Percentiles rank a stretch among this genome's conserved stretches.
Evolutionary conservation across 495 filamentous ascomycete genomes (phyloP).

Genomic region (Tuber aestivum): DNA sequence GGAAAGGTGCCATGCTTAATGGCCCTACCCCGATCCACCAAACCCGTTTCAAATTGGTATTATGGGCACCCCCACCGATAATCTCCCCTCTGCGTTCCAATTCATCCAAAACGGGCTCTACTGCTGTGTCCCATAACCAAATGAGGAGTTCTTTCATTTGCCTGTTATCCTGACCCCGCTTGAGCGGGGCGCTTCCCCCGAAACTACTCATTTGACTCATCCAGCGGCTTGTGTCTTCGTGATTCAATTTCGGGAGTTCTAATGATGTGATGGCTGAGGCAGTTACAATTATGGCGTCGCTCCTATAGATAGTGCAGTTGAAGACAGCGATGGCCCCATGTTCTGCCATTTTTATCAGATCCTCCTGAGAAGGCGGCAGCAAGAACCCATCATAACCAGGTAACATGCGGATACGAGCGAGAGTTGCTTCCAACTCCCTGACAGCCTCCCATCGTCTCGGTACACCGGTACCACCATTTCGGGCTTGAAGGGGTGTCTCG

Average conservation of each 20-base stretch:
- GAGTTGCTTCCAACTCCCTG: slow-evolving; percentile 10
- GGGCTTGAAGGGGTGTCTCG: too few species aligned
- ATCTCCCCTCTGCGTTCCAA: too few species aligned
- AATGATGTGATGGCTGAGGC: too few species aligned
- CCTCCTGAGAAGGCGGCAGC: slow-evolving; percentile 1
- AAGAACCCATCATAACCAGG: slow-evolving; percentile 15
- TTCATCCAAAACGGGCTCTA: slow-evolving; percentile 20
- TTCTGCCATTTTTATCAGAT: slow-evolving; percentile 7
- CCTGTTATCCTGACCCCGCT: too few species aligned
- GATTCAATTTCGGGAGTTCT: too few species aligned
- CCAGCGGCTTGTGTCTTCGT: too few species aligned
- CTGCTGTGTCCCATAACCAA: slow-evolving; percentile 26
- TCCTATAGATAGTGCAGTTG: slow-evolving; percentile 11
- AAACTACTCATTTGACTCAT: too few species aligned
- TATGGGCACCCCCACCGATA: slow-evolving; percentile 2
- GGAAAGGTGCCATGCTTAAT: too few species aligned
- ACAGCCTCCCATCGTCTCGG: too few species aligned
- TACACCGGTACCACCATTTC: too few species aligned
- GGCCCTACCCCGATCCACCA: slow-evolving; percentile 38
- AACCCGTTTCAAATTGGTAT: slow-evolving; percentile 6
- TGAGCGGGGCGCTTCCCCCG: too few species aligned
- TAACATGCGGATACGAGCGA: slow-evolving; percentile 8
- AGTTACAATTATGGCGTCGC: slow-evolving; percentile 20
- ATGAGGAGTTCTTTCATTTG: slow-evolving; percentile 18
- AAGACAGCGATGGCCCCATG: slow-evolving; percentile 17